These are phyloP conservation scores for Farysia itapuensis DNA, from an alignment of 1,284 basidiomycete genomes.

Conservation along the genomic window DNA sequence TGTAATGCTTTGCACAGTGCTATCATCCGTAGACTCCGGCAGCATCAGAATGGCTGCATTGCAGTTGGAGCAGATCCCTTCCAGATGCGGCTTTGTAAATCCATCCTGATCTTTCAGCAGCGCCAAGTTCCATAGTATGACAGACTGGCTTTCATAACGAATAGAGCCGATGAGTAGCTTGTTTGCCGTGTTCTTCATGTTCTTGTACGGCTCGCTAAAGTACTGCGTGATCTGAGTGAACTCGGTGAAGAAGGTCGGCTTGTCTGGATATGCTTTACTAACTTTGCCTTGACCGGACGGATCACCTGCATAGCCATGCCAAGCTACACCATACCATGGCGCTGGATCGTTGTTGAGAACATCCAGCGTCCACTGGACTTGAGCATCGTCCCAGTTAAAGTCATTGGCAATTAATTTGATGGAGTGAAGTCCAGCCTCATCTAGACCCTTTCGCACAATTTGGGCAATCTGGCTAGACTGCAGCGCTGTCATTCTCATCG, in stretches of 20 bases:
- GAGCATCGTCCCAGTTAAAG: slow-evolving; percentile 36
- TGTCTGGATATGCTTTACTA: slow-evolving; percentile 29
- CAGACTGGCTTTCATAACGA: slow-evolving; percentile 10
- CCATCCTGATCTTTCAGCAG: slow-evolving; percentile 40
- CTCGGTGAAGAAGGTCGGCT: slow-evolving; percentile 35
- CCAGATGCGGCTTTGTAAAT: slow-evolving; percentile 38
- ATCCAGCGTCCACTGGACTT: slow-evolving; percentile 1
- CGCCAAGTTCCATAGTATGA: slow-evolving; percentile 43
- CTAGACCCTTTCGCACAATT: slow-evolving; percentile 10
- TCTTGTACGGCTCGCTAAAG: slow-evolving; percentile 42
- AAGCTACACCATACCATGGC: slow-evolving; percentile 28
- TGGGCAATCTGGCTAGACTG: slow-evolving; percentile 22
- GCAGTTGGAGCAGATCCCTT: slow-evolving; percentile 38
- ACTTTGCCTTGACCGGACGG: slow-evolving; percentile 19
- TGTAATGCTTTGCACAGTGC: background rate
- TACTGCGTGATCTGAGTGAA: slow-evolving; percentile 39
- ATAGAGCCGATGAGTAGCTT: slow-evolving; percentile 36
- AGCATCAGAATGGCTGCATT: slow-evolving; percentile 34
- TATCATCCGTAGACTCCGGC: slow-evolving; percentile 14
- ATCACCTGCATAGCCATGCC: slow-evolving; percentile 44
- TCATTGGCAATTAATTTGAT: slow-evolving; percentile 29
- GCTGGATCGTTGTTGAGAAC: slow-evolving; percentile 25
- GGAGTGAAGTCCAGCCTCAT: slow-evolving; percentile 12
- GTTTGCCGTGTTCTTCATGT: slow-evolving; percentile 32
- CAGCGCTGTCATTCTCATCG: slow-evolving; percentile 13